Conservation (phyloP, 2,329 filamentous ascomycete genomes). For the Aspergillus sp. region DNA sequence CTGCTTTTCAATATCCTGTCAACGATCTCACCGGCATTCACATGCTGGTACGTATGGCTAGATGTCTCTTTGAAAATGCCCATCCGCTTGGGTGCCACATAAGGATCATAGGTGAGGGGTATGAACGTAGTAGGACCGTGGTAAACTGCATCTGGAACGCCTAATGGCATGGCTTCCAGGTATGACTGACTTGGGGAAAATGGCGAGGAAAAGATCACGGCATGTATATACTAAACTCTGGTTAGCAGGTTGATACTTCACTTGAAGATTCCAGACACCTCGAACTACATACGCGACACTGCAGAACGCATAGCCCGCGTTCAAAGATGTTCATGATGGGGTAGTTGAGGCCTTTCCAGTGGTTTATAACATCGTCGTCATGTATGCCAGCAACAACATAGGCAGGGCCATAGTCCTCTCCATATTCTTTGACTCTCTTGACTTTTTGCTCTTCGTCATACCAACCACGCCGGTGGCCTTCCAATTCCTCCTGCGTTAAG, state of each 20-base stretch:
- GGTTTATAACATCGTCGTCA: slow-evolving; percentile 91
- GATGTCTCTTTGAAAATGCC: slow-evolving; percentile 81
- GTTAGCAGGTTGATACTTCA: not conserved
- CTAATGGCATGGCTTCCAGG: slow-evolving; percentile 71
- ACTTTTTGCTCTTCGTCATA: slow-evolving; percentile 65
- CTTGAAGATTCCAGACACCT: not conserved
- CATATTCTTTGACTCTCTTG: slow-evolving; percentile 63
- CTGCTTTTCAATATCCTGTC: slow-evolving; percentile 84
- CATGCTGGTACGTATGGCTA: slow-evolving; percentile 75
- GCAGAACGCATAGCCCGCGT: slow-evolving; percentile 88
- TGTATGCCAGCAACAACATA: slow-evolving; percentile 94
- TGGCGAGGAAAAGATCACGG: slow-evolving; percentile 85
- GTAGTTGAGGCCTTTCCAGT: slow-evolving; percentile 96
- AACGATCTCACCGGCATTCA: slow-evolving; percentile 92
- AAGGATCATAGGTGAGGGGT: slow-evolving; percentile 74
- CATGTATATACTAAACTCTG: slow-evolving; percentile 71
- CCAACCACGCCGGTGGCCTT: slow-evolving; percentile 71
- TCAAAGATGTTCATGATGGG: slow-evolving; percentile 99
- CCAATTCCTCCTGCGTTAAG: slow-evolving; percentile 68
- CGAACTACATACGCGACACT: slow-evolving; percentile 71
- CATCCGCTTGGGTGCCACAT: slow-evolving; percentile 75
- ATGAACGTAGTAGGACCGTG: slow-evolving; percentile 96
- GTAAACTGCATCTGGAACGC: slow-evolving; percentile 78
- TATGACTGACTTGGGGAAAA: slow-evolving; percentile 82
- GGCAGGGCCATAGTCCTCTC: slow-evolving; percentile 74